Percentiles rank a stretch among this genome's conserved stretches.
phyloP scores from a whole-genome alignment of 2,329 filamentous ascomycete genomes.

The Fusarium sterilihyphosum region DNA sequence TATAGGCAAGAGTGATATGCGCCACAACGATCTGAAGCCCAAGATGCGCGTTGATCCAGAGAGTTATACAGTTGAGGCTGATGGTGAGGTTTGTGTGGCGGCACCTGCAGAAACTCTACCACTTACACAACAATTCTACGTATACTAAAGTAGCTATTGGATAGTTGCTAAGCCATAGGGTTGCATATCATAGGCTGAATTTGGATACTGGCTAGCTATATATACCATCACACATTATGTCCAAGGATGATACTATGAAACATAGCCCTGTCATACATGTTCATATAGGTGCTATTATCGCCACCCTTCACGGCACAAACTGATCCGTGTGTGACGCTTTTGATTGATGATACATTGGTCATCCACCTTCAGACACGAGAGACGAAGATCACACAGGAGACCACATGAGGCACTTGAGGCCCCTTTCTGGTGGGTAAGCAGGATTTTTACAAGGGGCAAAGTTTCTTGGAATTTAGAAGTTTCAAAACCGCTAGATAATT shows the following conservation, averaged over 20 bases:
- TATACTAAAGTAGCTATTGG: slow-evolving; percentile 66
- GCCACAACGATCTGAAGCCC: slow-evolving; percentile 84
- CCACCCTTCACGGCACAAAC: neutral
- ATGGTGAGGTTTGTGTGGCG: slow-evolving; percentile 77
- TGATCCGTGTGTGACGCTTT: slow-evolving; percentile 2
- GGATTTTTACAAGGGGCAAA: neutral
- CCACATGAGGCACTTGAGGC: neutral
- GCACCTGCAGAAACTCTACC: slow-evolving; percentile 78
- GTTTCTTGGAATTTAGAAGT: neutral
- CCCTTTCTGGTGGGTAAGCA: neutral
- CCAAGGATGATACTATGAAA: neutral
- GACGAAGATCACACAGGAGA: slow-evolving; percentile 2
- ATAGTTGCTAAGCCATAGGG: neutral
- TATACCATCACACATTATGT: neutral
- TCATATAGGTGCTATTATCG: neutral
- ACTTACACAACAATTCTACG: slow-evolving; percentile 79
- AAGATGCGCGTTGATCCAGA: slow-evolving; percentile 93
- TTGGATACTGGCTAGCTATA: neutral
- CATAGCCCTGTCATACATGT: neutral
- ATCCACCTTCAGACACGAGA: neutral
- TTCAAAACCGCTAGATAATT: neutral
- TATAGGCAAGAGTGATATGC: slow-evolving; percentile 88
- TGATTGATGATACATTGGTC: neutral
- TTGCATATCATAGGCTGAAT: neutral
- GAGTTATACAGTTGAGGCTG: slow-evolving; percentile 86